Evolutionary conservation across 306 rosid species (phyloP).

Genomic region (Cicer judaicum): DNA sequence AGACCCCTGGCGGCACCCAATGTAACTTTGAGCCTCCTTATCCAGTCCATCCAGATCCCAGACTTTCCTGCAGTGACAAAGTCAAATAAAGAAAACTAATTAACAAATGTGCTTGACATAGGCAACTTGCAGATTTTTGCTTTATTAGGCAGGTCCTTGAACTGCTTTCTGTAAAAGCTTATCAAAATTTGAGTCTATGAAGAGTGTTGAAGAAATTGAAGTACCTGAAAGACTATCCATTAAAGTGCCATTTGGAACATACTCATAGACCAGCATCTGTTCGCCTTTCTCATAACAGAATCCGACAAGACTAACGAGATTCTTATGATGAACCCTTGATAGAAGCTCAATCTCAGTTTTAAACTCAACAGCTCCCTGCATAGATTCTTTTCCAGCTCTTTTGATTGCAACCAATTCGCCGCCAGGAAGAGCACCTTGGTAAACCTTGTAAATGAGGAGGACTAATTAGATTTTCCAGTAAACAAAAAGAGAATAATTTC

Average conservation of each 20-base stretch:
- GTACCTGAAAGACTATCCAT: constrained; percentile 78
- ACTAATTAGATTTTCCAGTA: constrained; percentile 38
- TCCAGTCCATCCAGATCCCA: constrained; percentile 77
- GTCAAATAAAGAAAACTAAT: constrained; percentile 8
- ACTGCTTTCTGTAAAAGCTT: neutral
- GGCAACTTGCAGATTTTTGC: neutral
- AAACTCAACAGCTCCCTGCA: constrained; percentile 75
- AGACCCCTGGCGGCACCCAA: constrained; percentile 80
- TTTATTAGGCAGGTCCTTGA: constrained; percentile 8
- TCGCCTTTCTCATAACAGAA: constrained; percentile 82
- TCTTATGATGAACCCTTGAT: constrained; percentile 87
- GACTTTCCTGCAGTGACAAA: constrained; percentile 63
- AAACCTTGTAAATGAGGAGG: constrained; percentile 56
- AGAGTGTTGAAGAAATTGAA: constrained; percentile 38
- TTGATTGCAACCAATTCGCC: constrained; percentile 81
- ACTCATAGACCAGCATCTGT: constrained; percentile 85
- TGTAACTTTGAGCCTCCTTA: constrained; percentile 67
- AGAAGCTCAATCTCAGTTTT: constrained; percentile 88
- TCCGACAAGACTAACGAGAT: constrained; percentile 77
- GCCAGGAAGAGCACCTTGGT: constrained; percentile 59
- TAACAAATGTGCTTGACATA: constrained; percentile 14
- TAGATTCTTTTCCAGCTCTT: constrained; percentile 68
- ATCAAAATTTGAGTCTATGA: neutral
- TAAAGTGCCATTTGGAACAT: constrained; percentile 70
- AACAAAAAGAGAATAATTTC: constrained; percentile 21